Conservation (phyloP, 2,329 filamentous ascomycete species). For the Pestalotiopsis sp. region DNA sequence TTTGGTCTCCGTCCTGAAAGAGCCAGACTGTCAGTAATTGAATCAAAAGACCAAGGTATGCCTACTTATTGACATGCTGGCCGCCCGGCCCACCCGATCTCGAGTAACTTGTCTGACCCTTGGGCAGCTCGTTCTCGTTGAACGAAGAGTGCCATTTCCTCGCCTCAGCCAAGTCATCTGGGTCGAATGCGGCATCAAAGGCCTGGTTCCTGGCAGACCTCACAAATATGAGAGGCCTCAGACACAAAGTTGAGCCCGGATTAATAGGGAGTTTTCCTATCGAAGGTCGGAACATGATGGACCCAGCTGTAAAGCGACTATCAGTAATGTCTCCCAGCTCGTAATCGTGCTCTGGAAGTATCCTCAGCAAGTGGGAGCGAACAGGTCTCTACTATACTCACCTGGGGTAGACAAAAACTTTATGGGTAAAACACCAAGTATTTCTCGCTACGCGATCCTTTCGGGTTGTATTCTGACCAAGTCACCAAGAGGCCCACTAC, state of each 20-base stretch:
- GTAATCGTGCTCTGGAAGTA: neutral
- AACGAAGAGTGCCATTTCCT: constrained; percentile 54
- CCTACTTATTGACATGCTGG: constrained; percentile 55
- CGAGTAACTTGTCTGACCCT: constrained; percentile 55
- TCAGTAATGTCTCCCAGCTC: neutral
- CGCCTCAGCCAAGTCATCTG: constrained; percentile 52
- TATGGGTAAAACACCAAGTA: too few species aligned
- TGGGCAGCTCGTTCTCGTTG: constrained; percentile 45
- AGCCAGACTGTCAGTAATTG: neutral
- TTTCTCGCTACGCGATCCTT: too few species aligned
- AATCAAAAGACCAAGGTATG: too few species aligned
- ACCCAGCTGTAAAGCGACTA: too few species aligned
- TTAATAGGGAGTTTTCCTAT: neutral
- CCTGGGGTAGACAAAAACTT: too few species aligned
- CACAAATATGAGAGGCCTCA: neutral
- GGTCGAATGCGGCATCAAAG: constrained; percentile 52
- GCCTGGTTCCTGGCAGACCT: constrained; percentile 38
- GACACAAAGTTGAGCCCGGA: neutral
- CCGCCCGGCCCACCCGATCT: constrained; percentile 64
- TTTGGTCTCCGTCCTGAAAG: constrained; percentile 56
- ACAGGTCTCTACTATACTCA: too few species aligned
- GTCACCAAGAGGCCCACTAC: too few species aligned
- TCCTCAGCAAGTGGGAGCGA: too few species aligned
- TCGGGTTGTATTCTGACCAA: too few species aligned
- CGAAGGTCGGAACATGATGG: neutral